Evolutionary conservation across 1,139 yeast species (phyloP), one percentile per base, ranked within the genome.

Genomic region (Magnusiomyces paraingens): DNA sequence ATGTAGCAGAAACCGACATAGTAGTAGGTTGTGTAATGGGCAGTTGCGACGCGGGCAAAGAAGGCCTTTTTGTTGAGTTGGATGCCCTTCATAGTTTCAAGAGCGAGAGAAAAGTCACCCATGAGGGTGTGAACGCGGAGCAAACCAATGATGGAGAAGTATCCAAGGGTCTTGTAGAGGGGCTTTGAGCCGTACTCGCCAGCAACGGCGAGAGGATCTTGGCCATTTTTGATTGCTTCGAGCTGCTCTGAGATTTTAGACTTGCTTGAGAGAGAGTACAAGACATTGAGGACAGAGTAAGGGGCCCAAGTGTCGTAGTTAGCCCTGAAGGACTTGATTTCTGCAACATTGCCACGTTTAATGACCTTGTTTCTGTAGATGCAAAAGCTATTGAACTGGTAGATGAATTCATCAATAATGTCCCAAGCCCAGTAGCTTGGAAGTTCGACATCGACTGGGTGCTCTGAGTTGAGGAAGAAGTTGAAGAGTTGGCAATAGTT

Each of bases 391-490:
- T 75, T 75, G 68, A 73, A 76, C 63, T 76, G 80, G 61, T 76
- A 76, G 60, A 76, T 75, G 64, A 76, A 76, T 64, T 76, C 80
- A 57, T 76, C 80, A 59, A 76, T 70, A 57, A 76, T 74, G 55
- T 76, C 80, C 80, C 80, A 76, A 36, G 74, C 68, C 80, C 80
- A 76, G 61, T 73, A 69, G 57, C 68, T 70, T 50, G 80, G 80
- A 49, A 76, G 63, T 61, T 76, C 80, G 52, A 74, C 67, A 49
- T 71, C 71, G 20, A 70, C 73, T 35, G 78, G 77, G 26, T 70
- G 73, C 53, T 71, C 73, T 45, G 70, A 66, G 65, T 74, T 75
- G 59, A 76, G 67, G 52, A 76, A 69, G 58, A 70, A 64, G 64
- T 75, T 75, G 68, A 76, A 76, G 59, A 75, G 65, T 58, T 72